Evolutionary conservation across 139 green algal species (phyloP), one percentile per base, ranked within the genome.

Genomic region (Tetraselmis striata): DNA sequence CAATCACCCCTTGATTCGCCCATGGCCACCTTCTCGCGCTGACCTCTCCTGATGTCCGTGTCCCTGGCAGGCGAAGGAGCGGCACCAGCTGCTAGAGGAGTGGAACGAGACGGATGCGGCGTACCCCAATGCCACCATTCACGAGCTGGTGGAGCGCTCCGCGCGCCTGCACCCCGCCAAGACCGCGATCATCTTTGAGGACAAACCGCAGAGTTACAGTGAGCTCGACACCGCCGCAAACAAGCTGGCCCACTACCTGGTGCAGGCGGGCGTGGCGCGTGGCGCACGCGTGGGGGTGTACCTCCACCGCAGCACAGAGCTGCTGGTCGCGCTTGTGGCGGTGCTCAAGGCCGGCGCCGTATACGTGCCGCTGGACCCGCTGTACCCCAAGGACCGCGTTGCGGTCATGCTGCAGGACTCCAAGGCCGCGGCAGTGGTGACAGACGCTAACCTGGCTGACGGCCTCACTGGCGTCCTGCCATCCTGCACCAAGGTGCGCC

Each of bases 341-440:
- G 59, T 85, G 2, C 32, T 84, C 30, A 28, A 1, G 31, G 78
- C 89, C 0, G 91, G 91, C 30, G 86, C 80, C 26, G 79, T 59
- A 26, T 92, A 92, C 77, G 80, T 92, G 29, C 91, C 91, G 0
- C 83, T 94, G 81, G 88, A 92, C 82, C 87, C 91, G 27, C 29
- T 31, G 1, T 92, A 91, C 58, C 89, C 89, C 1, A 29, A 79
- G 1, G 84, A 90, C 5, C 85, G 89, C 2, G 31, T 91, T 59
- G 83, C 81, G 22, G 76, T 59, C 59, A 89, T 90, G 81, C 29
- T 91, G 32, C 83, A 89, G 78, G 90, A 93, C 58, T 32, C 83
- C 23, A 31, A 24, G 24, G 27, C 30, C 18, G 2, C 28, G 24
- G 29, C 28, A 0, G 82, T 83, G n/a, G 31, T 86, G 59, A 81